Evolutionary conservation across 1,139 yeast genomes (phyloP).

Genomic region (Zygoascus hellenicus): DNA sequence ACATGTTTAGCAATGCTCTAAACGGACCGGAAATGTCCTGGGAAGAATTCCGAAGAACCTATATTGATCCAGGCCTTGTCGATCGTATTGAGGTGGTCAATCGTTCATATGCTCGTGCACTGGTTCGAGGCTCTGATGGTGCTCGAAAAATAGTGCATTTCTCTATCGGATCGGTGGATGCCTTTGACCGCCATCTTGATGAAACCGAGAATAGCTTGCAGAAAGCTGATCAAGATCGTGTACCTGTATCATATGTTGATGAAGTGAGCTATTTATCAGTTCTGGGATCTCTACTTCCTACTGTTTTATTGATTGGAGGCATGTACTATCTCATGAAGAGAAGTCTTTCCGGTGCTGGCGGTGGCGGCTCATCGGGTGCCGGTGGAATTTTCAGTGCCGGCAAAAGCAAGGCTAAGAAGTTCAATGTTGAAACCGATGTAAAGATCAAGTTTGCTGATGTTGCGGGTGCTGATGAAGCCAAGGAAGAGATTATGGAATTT

Average conservation of each 20-base stretch:
- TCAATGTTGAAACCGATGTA: slow-evolving; percentile 86
- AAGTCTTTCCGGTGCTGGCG: slow-evolving; percentile 43
- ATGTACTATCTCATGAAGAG: slow-evolving; percentile 63
- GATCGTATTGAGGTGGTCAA: slow-evolving; percentile 71
- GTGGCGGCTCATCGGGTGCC: slow-evolving; percentile 12
- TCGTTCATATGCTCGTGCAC: slow-evolving; percentile 61
- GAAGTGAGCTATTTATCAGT: slow-evolving; percentile 57
- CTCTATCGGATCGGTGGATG: slow-evolving; percentile 84
- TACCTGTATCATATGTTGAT: slow-evolving; percentile 68
- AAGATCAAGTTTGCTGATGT: slow-evolving; percentile 86
- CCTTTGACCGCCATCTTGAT: slow-evolving; percentile 77
- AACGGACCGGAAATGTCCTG: slow-evolving; percentile 43
- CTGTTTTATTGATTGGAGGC: slow-evolving; percentile 79
- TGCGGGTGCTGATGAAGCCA: slow-evolving; percentile 96
- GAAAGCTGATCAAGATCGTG: slow-evolving; percentile 59
- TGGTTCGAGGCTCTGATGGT: slow-evolving; percentile 20
- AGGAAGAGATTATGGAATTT: slow-evolving; percentile 95
- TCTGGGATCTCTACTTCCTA: slow-evolving; percentile 70
- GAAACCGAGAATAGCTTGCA: slow-evolving; percentile 67
- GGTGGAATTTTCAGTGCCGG: slow-evolving; percentile 52
- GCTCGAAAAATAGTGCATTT: slow-evolving; percentile 39
- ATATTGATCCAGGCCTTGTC: slow-evolving; percentile 79
- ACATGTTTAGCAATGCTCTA: slow-evolving; percentile 5
- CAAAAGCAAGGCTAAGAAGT: slow-evolving; percentile 74
- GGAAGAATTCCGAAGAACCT: slow-evolving; percentile 83